Base-by-base conservation (phyloP, 805 yeast genomes). In the Ogataea thermomethanolica region DNA sequence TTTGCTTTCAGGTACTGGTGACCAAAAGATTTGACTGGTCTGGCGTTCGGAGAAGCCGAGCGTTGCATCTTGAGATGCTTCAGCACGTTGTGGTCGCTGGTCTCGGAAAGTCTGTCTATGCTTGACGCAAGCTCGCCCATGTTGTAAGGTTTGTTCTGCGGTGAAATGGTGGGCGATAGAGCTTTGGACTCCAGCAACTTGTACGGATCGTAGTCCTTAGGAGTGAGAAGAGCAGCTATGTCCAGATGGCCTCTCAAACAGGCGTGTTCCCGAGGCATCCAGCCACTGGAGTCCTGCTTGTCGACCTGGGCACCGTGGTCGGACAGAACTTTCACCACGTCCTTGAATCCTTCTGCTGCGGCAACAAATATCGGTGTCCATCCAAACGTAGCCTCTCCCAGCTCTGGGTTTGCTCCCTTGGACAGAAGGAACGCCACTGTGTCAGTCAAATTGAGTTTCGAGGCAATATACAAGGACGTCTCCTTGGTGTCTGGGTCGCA, bases 201-300 rank as follows among this genome's bases (percentile, higher is more conserved):
- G 37, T 59, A 56, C 1, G 68, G 64, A 35, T 67, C 62, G 42
- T 63, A 69, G 48, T 73, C 65, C 3, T 51, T 42, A 1, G 85
- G 85, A 23, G 70, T 70, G 40, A 91, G 65, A 54, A 77, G 51
- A 37, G 77, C 77, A 1, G 93, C 81, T 26, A 87, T 75, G 2
- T 67, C 71, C 43, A 90, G 65, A 59, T 89, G 95, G 5, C 98
- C 98, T 52, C 97, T 73, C 33, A 91, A 67, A 35, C 87, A 81
- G 0, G 97, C 96, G 61, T 91, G 98, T 55, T 91, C 98, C 80
- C 88, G 80, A n/a, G 98, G 96, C 13, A 88, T 78, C 98, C 98
- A 91, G 0, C 97, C 97, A 37, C 93, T 82, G 33, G 78, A 82
- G 64, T 91, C 98, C 12, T 74, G 70, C 21, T 69, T 62, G 31